Evolutionary conservation across 371 early-diverging fungal species (phyloP).

Genomic region (Rhizomucor miehei): DNA sequence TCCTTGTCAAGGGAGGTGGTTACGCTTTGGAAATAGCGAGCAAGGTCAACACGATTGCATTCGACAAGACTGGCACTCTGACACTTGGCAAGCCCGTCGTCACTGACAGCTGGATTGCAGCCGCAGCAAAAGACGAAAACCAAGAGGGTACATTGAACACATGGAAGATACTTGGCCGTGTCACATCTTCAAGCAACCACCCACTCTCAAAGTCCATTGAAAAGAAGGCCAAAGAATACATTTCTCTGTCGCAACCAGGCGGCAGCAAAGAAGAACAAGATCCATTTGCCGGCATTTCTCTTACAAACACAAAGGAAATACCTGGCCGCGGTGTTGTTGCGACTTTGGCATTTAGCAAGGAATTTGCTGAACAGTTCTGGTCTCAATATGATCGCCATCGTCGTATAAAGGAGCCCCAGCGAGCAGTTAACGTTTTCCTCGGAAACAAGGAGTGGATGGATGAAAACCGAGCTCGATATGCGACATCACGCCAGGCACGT

Average conservation of each 20-base stretch:
- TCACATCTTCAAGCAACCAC: constrained; percentile 44
- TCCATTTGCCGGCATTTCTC: constrained; percentile 44
- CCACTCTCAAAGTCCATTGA: constrained; percentile 43
- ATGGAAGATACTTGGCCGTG: constrained; percentile 46
- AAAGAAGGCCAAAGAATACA: constrained; percentile 24
- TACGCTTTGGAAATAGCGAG: constrained; percentile 70
- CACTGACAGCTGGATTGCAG: constrained; percentile 36
- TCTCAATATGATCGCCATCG: constrained; percentile 3
- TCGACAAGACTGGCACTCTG: constrained; percentile 87
- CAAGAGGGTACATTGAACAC: constrained; percentile 14
- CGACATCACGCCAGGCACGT: constrained; percentile 38
- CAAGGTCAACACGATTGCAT: constrained; percentile 89
- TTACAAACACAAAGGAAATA: constrained; percentile 58
- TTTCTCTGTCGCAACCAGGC: constrained; percentile 9
- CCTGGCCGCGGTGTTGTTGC: constrained; percentile 69
- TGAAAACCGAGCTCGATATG: constrained; percentile 56
- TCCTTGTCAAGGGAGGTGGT: constrained; percentile 52
- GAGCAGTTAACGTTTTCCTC: constrained; percentile 53
- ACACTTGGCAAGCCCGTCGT: constrained; percentile 66
- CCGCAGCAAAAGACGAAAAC: constrained; percentile 2
- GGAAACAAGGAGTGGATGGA: constrained; percentile 74
- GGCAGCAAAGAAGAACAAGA: constrained; percentile 18
- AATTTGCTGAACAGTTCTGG: constrained; percentile 14
- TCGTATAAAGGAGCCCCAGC: constrained; percentile 18
- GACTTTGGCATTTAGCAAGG: constrained; percentile 31